These are phyloP conservation scores for Neurospora sp. DNA, from an alignment of 495 filamentous ascomycete genomes.

Conservation along the genomic window DNA sequence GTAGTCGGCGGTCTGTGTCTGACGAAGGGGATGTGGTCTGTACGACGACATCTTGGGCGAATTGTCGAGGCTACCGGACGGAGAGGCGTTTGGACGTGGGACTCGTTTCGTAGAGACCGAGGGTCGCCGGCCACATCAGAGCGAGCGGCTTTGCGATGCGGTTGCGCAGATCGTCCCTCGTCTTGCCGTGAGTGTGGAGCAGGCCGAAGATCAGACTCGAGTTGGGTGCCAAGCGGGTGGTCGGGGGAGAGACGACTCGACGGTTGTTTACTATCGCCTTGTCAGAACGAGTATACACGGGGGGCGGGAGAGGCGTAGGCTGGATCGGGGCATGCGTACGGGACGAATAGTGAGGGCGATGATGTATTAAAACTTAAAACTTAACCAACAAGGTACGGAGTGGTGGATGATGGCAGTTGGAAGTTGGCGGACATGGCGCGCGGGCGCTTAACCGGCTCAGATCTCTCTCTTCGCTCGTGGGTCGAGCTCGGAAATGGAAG, in stretches of 20 bases:
- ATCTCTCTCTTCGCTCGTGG: not conserved
- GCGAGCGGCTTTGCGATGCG: not conserved
- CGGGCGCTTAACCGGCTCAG: not conserved
- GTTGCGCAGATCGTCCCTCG: slow-evolving; percentile 1
- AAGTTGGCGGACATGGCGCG: not conserved
- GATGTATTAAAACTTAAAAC: not conserved
- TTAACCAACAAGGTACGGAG: not conserved
- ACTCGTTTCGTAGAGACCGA: not conserved
- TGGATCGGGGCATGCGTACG: not conserved
- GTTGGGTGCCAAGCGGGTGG: not conserved
- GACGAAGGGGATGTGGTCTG: slow-evolving; percentile 46
- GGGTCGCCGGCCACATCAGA: slow-evolving; percentile 13
- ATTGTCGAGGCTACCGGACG: slow-evolving; percentile 10
- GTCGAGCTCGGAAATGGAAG: not conserved
- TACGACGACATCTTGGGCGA: slow-evolving; percentile 28
- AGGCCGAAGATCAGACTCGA: not conserved
- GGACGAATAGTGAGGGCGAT: not conserved
- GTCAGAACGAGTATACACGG: not conserved
- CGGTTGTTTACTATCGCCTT: not conserved
- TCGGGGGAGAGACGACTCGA: not conserved
- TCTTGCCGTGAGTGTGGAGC: not conserved
- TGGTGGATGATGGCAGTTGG: not conserved
- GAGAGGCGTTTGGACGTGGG: slow-evolving; percentile 2
- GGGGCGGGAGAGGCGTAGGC: not conserved
- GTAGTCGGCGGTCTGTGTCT: slow-evolving; percentile 56